Conservation (phyloP, 2,329 filamentous ascomycete species). For the Fusarium nodosum region DNA sequence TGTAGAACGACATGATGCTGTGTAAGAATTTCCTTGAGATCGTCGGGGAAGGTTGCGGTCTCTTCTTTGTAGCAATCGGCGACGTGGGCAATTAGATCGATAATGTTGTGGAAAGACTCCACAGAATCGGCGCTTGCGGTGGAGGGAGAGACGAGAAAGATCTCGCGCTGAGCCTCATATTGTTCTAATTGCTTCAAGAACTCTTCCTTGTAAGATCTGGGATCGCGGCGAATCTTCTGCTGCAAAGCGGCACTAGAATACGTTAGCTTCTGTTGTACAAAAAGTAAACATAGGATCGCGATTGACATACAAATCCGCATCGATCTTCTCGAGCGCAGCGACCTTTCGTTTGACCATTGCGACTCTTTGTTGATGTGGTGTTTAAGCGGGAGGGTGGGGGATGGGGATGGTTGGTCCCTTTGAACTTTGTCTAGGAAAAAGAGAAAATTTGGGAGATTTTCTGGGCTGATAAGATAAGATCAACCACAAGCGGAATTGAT, state of each 20-base stretch:
- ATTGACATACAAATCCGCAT: constrained; percentile 80
- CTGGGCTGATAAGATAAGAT: constrained; percentile 41
- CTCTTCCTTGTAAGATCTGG: constrained; percentile 90
- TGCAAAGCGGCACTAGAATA: constrained; percentile 80
- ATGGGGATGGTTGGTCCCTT: constrained; percentile 20
- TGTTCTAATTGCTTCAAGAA: constrained; percentile 90
- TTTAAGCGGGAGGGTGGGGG: constrained; percentile 25
- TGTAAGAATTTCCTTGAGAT: constrained; percentile 84
- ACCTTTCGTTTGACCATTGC: constrained; percentile 88
- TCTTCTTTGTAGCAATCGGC: constrained; percentile 92
- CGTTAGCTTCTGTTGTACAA: constrained; percentile 46
- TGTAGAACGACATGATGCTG: constrained; percentile 87
- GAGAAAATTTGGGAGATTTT: constrained; percentile 45
- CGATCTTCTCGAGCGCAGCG: constrained; percentile 93
- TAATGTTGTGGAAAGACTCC: constrained; percentile 87
- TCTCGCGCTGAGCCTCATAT: constrained; percentile 90
- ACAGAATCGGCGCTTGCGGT: constrained; percentile 82
- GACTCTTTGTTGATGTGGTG: constrained; percentile 27
- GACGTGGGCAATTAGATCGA: constrained; percentile 94
- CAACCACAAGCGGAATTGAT: constrained; percentile 29
- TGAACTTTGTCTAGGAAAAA: constrained; percentile 19
- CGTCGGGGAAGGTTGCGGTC: constrained; percentile 80
- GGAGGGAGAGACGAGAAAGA: constrained; percentile 87
- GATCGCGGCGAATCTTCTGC: constrained; percentile 91
- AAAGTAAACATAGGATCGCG: background rate